phyloP scores from a whole-genome alignment of 2,329 filamentous ascomycete genomes.

The Chalaropsis ovoidea region DNA sequence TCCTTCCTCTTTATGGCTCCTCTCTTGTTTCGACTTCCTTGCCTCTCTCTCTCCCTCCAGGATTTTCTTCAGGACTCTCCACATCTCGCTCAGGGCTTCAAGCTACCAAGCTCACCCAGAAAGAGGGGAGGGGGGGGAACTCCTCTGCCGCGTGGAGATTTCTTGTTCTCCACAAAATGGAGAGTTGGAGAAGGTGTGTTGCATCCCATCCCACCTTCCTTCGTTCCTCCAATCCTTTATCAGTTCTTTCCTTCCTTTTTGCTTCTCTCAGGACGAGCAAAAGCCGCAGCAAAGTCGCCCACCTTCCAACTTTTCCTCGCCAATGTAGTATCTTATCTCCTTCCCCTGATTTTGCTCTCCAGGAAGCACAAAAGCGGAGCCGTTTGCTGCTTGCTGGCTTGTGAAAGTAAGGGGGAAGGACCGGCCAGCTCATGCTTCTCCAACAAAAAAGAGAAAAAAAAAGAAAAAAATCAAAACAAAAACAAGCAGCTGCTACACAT shows the following conservation, averaged over 20 bases:
- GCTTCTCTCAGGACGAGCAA: no score
- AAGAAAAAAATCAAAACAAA: not conserved
- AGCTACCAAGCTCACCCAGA: no score
- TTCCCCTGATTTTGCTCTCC: slow-evolving; percentile 3
- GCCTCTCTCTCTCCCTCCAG: no score
- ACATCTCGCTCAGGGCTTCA: no score
- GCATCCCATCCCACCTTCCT: not conserved
- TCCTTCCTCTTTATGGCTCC: not conserved
- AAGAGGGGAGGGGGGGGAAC: no score
- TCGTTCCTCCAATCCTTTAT: not conserved
- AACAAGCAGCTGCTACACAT: no score
- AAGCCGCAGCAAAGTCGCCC: not conserved
- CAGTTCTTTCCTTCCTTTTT: slow-evolving; percentile 15
- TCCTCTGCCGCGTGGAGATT: slow-evolving; percentile 1
- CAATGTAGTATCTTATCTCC: not conserved
- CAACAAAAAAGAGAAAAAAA: not conserved
- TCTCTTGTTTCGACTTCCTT: not conserved
- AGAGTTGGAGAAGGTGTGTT: slow-evolving; percentile 5
- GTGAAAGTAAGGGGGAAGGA: not conserved
- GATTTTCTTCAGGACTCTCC: no score
- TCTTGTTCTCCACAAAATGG: slow-evolving; percentile 1
- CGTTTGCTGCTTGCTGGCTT: not conserved
- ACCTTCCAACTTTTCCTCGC: not conserved
- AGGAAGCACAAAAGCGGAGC: not conserved
- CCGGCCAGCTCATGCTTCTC: not conserved